Evolutionary conservation across 805 yeast species (phyloP), one percentile per base, ranked within the genome.

Genomic region (Nakazawaea ernobii): DNA sequence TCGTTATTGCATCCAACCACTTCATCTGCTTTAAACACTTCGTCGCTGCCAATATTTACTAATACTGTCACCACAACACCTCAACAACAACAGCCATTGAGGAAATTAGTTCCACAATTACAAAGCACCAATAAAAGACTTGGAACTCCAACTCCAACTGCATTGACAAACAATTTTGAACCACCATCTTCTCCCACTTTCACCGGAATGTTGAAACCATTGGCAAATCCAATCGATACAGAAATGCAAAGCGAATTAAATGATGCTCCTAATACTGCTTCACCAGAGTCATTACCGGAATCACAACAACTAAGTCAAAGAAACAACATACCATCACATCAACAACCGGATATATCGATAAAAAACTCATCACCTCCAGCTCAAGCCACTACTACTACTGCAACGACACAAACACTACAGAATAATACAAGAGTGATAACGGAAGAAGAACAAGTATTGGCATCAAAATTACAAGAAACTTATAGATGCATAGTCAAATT

Each of bases 391-490:
- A 36, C 51, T 10, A 29, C 35, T 15, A 20, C 39, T 20, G 32
- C 47, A 37, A 52, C 51, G 39, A 29, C 52, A 43, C 43, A 53
- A 53, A 53, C 45, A 51, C 46, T 54, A 55, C 46, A 51, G 57
- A 46, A 49, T 2, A 49, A 54, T 15, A 27, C 55, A 32, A 58
- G 63, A 36, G 64, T 54, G 36, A 53, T 66, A 20, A 59, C 82
- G 1, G 79, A 75, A 43, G 85, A 79, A 57, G 86, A 80, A 59
- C 85, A 78, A 54, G 79, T 78, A 43, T 66, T 85, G 41, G 87
- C 87, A 2, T 71, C 84, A 2, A 84, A 84, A 58, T 61, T 85
- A 26, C 88, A 85, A 61, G 90, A 84, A 58, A 82, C 89, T 3
- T 85, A 84, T 61, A 82, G 83, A 55, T 70, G 76, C 43, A 85